phyloP scores from a whole-genome alignment of 345 rosid species.

The Xanthoceras sorbifolium region DNA sequence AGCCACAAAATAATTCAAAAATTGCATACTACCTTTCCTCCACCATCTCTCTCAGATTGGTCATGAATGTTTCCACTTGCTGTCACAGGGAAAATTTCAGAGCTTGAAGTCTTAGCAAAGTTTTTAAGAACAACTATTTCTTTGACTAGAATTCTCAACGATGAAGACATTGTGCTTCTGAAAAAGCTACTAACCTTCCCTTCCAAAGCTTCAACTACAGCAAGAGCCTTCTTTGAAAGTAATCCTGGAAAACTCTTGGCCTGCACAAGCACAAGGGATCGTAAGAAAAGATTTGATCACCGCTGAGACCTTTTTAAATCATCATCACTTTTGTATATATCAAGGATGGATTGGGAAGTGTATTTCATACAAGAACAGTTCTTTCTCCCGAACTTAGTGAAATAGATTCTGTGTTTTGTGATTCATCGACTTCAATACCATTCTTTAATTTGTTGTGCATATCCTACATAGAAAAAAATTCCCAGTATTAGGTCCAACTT shows the following conservation, averaged over 20 bases:
- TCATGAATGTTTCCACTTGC: slow-evolving; percentile 78
- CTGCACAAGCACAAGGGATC: slow-evolving; percentile 42
- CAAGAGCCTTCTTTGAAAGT: slow-evolving; percentile 72
- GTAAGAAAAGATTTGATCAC: slow-evolving; percentile 3
- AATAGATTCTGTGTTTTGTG: slow-evolving; percentile 51
- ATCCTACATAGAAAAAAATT: slow-evolving; percentile 48
- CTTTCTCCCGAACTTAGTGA: slow-evolving; percentile 63
- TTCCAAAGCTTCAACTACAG: slow-evolving; percentile 75
- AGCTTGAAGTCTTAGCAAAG: slow-evolving; percentile 8
- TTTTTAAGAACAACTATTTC: background rate
- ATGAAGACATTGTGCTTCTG: background rate
- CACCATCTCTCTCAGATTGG: slow-evolving; percentile 70
- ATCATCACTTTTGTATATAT: slow-evolving; percentile 6
- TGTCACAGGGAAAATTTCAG: slow-evolving; percentile 40
- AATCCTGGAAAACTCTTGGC: slow-evolving; percentile 77
- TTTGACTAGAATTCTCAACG: background rate
- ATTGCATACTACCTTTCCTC: slow-evolving; percentile 75
- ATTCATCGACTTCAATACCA: slow-evolving; percentile 70
- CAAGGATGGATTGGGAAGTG: background rate
- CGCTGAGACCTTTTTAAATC: background rate
- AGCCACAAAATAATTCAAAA: slow-evolving; percentile 14
- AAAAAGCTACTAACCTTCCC: slow-evolving; percentile 69
- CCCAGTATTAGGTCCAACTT: slow-evolving; percentile 19
- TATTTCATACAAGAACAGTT: slow-evolving; percentile 59
- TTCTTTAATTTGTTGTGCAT: slow-evolving; percentile 73